Conservation (phyloP, 805 yeast genomes). For the Nakazawaea holstii region DNA sequence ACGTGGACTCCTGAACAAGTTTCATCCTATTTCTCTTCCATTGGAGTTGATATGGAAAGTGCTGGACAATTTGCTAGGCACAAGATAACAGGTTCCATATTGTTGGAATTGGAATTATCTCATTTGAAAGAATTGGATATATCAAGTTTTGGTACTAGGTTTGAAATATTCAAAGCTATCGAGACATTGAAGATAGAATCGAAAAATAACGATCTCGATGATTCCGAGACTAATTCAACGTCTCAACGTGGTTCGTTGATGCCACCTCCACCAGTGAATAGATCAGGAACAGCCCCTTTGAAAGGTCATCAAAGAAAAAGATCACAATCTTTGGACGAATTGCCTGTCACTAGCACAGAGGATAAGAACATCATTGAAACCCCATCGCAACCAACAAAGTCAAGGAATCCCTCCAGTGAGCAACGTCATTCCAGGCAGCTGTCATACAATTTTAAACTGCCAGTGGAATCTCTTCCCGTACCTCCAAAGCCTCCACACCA, state of each 20-base stretch:
- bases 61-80: slow-evolving; percentile 80
- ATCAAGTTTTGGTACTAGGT: slow-evolving; percentile 89
- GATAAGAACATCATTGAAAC: neutral
- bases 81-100: slow-evolving; percentile 81
- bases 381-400: neutral
- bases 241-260: slow-evolving; percentile 22
- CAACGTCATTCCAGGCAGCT: slow-evolving; percentile 1
- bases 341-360: slow-evolving; percentile 11
- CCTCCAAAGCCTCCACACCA: neutral
- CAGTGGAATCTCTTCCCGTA: neutral
- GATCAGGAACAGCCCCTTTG: slow-evolving; percentile 17
- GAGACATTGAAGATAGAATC: slow-evolving; percentile 48
- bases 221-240: neutral
- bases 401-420: slow-evolving; percentile 2
- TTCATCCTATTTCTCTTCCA: slow-evolving; percentile 61
- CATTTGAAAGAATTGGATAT: slow-evolving; percentile 91
- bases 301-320: slow-evolving; percentile 38
- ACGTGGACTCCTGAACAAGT: slow-evolving; percentile 89
- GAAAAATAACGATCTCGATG: slow-evolving; percentile 4
- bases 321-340: slow-evolving; percentile 47
- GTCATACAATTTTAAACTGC: slow-evolving; percentile 1
- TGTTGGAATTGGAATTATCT: slow-evolving; percentile 79
- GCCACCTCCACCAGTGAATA: slow-evolving; percentile 33
- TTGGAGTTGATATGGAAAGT: slow-evolving; percentile 71
- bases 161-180: slow-evolving; percentile 86